These are phyloP conservation scores for Coriaria nepalensis DNA, from an alignment of 306 rosid genomes.

Conservation along the genomic window DNA sequence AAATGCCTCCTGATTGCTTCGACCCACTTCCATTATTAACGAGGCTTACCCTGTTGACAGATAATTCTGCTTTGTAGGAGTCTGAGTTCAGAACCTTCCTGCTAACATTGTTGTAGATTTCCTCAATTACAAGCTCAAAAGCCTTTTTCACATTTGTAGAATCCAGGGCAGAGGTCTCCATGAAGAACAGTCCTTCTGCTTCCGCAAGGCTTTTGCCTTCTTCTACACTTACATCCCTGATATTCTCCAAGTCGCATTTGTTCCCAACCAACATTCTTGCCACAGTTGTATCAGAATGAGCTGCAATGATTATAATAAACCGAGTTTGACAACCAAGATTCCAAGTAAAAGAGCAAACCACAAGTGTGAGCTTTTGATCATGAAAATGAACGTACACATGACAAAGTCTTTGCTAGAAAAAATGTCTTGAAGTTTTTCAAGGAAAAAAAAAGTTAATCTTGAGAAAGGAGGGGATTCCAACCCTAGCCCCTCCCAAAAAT, in stretches of 20 bases:
- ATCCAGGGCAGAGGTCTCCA: constrained; percentile 92
- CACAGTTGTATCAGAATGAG: constrained; percentile 84
- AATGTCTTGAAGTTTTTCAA: no score
- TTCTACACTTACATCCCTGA: constrained; percentile 65
- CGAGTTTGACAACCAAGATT: no score
- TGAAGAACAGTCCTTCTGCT: constrained; percentile 82
- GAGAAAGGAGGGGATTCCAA: no score
- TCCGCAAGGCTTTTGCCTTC: constrained; percentile 88
- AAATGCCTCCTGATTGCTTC: constrained; percentile 37
- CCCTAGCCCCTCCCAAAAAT: no score
- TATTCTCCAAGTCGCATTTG: constrained; percentile 73
- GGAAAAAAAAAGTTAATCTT: no score
- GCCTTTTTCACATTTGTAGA: constrained; percentile 76
- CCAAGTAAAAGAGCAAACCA: no score
- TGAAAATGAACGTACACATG: no score
- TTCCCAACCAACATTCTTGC: constrained; percentile 90
- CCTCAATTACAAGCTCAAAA: constrained; percentile 74
- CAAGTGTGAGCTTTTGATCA: no score
- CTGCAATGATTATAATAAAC: constrained; percentile 34
- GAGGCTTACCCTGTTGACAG: constrained; percentile 80
- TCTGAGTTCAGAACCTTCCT: constrained; percentile 88
- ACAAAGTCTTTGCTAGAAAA: no score
- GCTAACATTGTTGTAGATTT: constrained; percentile 83
- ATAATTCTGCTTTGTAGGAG: constrained; percentile 82
- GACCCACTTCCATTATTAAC: constrained; percentile 49